phyloP scores from a whole-genome alignment of 306 rosid genomes.

The Castanopsis chinensis region DNA sequence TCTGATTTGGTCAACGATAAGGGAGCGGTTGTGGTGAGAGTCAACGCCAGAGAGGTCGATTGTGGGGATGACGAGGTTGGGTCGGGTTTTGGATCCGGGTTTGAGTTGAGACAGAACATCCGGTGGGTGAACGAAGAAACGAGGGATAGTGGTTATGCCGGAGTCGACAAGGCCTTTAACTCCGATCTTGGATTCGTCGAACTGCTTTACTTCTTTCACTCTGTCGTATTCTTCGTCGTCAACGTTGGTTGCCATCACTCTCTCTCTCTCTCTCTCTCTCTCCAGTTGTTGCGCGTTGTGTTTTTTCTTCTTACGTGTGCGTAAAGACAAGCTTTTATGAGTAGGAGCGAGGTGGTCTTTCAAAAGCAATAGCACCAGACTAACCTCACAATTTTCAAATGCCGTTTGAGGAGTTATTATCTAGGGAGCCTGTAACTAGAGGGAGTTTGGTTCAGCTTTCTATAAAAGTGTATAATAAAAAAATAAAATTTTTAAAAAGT shows the following conservation, averaged over 20 bases:
- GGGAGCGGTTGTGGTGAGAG: constrained; percentile 17
- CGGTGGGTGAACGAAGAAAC: constrained; percentile 37
- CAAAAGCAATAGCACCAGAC: too few relatives aligned
- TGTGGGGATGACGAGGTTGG: constrained; percentile 23
- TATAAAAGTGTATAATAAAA: too few relatives aligned
- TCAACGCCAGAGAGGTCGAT: constrained; percentile 28
- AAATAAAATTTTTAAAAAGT: too few relatives aligned
- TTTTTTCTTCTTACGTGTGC: too few relatives aligned
- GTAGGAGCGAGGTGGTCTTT: too few relatives aligned
- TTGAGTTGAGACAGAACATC: constrained; percentile 19
- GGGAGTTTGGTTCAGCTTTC: too few relatives aligned
- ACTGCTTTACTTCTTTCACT: constrained; percentile 23
- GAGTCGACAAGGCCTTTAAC: constrained; percentile 40
- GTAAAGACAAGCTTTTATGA: too few relatives aligned
- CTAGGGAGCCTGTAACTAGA: too few relatives aligned
- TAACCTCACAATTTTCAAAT: too few relatives aligned
- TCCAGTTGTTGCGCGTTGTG: not conserved
- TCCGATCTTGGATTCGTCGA: constrained; percentile 38
- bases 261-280: not conserved
- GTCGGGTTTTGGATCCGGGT: not conserved
- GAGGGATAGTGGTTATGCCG: constrained; percentile 32
- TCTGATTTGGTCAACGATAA: constrained; percentile 23
- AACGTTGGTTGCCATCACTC: not conserved
- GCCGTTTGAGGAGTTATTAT: too few relatives aligned
- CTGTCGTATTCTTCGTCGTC: constrained; percentile 19